Base-by-base conservation (phyloP, 768 basidiomycete species). In the Coprinopsis marcescibilis region DNA sequence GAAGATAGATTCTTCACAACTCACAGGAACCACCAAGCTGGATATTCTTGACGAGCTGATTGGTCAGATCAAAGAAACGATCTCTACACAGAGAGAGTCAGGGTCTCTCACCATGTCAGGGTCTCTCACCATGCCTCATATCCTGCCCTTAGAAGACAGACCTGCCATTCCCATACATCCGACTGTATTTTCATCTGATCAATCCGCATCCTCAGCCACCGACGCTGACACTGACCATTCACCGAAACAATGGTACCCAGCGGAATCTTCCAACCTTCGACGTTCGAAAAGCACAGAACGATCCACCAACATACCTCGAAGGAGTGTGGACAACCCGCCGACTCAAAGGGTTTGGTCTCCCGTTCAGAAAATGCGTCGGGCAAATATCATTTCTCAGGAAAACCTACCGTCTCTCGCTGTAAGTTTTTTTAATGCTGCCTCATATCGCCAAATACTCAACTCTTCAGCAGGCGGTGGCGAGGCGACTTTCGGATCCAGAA, bases 401-500 rank as follows among this genome's bases (percentile, higher is more conserved):
- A 26, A 25, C 25, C 36, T 49, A 34, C 48, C 43, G 36, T 49
- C 48, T 11, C 42, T 49, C 15, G 36, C 48, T 5, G 48, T 49
- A 7, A 37, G 48, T 49, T 12, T 24, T 25, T 8, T 13, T 38
- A n/a, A 19, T 24, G 5, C 32, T 23, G 7, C 37, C 10, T 17
- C 39, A 19, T 20, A 21, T 14, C 25, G 23, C 13, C 24, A 10
- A 15, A 17, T 29, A 1, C 4, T 7, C 26, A 13, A 12, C 33
- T n/a, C n/a, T n/a, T n/a, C n/a, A n/a, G 10, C 35, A 49, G 48
- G 43, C 24, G 11, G 27, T 43, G 11, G 48, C 48, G 20, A 38
- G 38, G 21, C 48, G 48, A 12, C 48, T 49, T 15, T 43, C 48
- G 8, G 43, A 49, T 19, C 36, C 48, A 20, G 25, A 37, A 24